phyloP scores from a whole-genome alignment of 140 eudicot genomes.

The Cichorium intybus region DNA sequence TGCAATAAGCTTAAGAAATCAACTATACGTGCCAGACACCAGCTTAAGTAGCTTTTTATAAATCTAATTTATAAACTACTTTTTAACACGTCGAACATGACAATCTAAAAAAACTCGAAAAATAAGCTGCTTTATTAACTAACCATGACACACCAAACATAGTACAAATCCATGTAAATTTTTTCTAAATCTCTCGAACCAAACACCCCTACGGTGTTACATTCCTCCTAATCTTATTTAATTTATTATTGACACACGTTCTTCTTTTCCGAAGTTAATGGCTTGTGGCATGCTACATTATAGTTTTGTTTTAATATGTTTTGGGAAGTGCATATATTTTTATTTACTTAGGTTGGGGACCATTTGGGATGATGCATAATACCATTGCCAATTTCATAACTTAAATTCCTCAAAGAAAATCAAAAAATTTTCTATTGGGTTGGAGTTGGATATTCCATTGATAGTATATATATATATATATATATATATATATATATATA shows the following conservation, averaged over 20 bases:
- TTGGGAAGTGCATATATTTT: conserved; percentile 7
- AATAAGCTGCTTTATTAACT: no score
- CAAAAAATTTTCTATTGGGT: background rate
- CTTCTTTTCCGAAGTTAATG: conserved; percentile 11
- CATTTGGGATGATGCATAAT: conserved; percentile 8
- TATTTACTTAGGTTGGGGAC: conserved; percentile 26
- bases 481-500: background rate
- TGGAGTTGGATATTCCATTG: background rate
- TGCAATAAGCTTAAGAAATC: no score
- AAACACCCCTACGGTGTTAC: no score
- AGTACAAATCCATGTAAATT: no score
- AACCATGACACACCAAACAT: no score
- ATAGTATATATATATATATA: background rate
- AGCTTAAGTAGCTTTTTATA: no score
- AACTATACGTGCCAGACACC: no score
- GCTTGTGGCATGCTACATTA: conserved; percentile 25
- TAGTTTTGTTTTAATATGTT: conserved; percentile 18
- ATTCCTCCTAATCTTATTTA: background rate
- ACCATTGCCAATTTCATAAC: conserved; percentile 2
- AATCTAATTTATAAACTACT: no score
- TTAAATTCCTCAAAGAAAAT: background rate
- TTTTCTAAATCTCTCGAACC: no score
- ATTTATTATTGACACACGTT: background rate
- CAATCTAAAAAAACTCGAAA: no score
- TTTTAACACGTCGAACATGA: no score